These are phyloP conservation scores for Picea sitchensis DNA, from an alignment of 75 land plant species.

Conservation along the genomic window DNA sequence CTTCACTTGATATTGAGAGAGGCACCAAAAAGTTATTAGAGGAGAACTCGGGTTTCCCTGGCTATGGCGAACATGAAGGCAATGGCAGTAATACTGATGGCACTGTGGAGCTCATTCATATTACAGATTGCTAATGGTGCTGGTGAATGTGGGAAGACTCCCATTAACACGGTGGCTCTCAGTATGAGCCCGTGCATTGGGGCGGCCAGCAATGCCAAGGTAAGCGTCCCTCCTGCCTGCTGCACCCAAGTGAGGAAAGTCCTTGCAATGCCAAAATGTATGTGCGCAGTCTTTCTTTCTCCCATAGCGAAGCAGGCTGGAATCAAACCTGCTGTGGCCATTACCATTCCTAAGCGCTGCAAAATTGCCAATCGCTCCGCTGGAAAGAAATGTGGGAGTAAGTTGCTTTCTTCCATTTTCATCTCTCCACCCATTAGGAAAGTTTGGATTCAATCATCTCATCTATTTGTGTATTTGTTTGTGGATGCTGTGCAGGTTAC, in stretches of 20 bases:
- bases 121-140: neutral
- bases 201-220: neutral
- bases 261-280: constrained; percentile 12
- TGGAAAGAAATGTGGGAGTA: constrained; percentile 51
- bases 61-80: neutral
- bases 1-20: neutral
- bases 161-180: neutral
- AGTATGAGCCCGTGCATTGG: neutral
- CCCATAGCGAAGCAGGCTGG: constrained; percentile 33
- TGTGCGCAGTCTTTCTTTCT: constrained; percentile 31
- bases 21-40: too few relatives aligned
- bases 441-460: neutral
- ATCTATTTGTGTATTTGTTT: neutral
- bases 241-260: constrained; percentile 21
- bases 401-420: neutral
- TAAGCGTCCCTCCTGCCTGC: constrained; percentile 23
- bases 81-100: neutral
- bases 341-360: constrained; percentile 48
- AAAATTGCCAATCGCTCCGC: constrained; percentile 27
- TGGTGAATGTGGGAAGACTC: neutral
- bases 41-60: neutral
- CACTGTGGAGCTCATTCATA: neutral
- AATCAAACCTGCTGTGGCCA: constrained; percentile 31
- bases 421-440: neutral
- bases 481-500: neutral